phyloP scores from a whole-genome alignment of 2,329 filamentous ascomycete genomes.

The Sporothrix globosa region DNA sequence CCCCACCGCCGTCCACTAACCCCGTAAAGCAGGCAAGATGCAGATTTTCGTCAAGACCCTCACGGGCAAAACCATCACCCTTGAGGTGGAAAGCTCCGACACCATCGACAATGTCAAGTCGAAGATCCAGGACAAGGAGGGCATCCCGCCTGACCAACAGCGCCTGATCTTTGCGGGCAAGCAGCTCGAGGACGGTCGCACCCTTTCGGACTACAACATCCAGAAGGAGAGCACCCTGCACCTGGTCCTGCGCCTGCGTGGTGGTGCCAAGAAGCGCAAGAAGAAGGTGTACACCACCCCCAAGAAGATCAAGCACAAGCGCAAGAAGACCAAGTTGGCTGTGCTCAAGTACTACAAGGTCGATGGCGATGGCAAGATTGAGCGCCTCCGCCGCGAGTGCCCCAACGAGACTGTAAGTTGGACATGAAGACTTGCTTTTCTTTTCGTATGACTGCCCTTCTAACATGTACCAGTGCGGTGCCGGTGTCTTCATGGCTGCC shows the following conservation, averaged over 20 bases:
- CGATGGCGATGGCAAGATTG: conserved; percentile 98
- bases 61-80: conserved; percentile 99
- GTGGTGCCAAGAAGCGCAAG: conserved; percentile 99
- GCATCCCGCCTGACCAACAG: conserved; percentile 98
- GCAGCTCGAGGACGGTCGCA: conserved; percentile 99
- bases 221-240: conserved; percentile 99
- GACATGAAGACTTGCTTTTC: no score
- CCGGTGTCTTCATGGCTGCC: conserved; percentile 99
- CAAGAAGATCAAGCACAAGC: conserved; percentile 99
- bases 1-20: conserved; percentile 32
- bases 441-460: no score
- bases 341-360: conserved; percentile 99
- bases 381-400: conserved; percentile 98
- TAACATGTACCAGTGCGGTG: conserved; percentile 74
- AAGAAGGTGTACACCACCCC: conserved; percentile 99
- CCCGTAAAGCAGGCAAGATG: conserved; percentile 63
- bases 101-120: conserved; percentile 99
- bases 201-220: conserved; percentile 99
- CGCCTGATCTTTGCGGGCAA: conserved; percentile 99
- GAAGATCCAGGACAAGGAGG: conserved; percentile 99
- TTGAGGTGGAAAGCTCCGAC: conserved; percentile 99
- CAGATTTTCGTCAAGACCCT: conserved; percentile 82
- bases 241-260: conserved; percentile 95
- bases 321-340: conserved; percentile 99
- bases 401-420: conserved; percentile 77